Base-by-base conservation (phyloP, 2,329 filamentous ascomycete species). In the Graphilbum fragrans region DNA sequence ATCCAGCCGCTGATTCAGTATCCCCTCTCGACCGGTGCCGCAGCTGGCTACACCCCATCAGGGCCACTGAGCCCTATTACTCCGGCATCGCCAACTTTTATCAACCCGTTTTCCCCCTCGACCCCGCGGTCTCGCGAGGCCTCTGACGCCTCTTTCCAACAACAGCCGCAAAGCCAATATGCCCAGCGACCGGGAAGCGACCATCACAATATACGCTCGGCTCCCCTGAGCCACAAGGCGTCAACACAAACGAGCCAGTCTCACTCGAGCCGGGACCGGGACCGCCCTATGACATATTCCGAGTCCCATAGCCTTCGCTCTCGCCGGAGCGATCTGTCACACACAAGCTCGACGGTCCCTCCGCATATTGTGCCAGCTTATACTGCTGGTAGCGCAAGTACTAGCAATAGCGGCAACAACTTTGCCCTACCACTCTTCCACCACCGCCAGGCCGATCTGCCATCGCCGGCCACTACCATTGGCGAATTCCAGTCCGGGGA, bases 291-390 rank as follows among this genome's bases (percentile, higher is more conserved):
- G 5, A 70, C 70, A 1, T 67, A 74, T 45, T 77, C 75, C 2
- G 73, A 71, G 34, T 72, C 74, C 1, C 73, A 70, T 0, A 80
- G 76, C 49, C 54, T 81, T 38, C 69, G 73, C 17, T 81, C 77
- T 4, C 72, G 72, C 47, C 67, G 69, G 25, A 81, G 77, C 47
- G 77, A 81, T 47, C 53, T 81, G 3, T 80, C 77, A 2, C 50
- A 51, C 32, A 38, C 49, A 6, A 51, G 50, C 40, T 50, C 49
- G 17, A 50, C 39, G 5, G 5, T 48, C 8, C 43, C 45, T 14
- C 43, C 42, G 2, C 46, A 48, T 17, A 21, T 22, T 25, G 27
- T 37, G 14, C 29, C 29, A 5, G 12, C 5, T 16, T 31, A 31
- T 2, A 34, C 41, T 1, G 21, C 44, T 16, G 41, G 38, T 32